These are phyloP conservation scores for Tricharina praecox DNA, from an alignment of 495 filamentous ascomycete genomes.

Conservation along the genomic window DNA sequence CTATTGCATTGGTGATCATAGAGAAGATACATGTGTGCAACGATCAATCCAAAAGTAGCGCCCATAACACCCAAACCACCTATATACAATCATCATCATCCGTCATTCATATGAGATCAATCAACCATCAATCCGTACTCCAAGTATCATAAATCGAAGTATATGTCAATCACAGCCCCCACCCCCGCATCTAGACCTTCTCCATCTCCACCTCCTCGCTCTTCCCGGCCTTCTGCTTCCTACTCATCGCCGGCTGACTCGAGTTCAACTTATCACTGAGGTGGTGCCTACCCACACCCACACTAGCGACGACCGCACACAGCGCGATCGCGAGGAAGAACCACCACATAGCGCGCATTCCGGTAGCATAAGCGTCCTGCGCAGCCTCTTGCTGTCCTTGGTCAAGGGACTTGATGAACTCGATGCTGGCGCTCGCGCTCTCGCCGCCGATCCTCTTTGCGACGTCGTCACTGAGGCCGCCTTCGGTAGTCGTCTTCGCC, in stretches of 20 bases:
- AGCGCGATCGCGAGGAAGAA: constrained; percentile 30
- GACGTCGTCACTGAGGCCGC: constrained; percentile 26
- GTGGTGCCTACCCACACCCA: constrained; percentile 28
- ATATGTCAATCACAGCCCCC: too few relatives aligned
- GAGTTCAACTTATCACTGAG: constrained; percentile 20
- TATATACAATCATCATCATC: too few relatives aligned
- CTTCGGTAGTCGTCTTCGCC: constrained; percentile 16
- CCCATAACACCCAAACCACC: too few relatives aligned
- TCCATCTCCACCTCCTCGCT: too few relatives aligned
- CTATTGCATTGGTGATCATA: too few relatives aligned
- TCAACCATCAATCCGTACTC: too few relatives aligned
- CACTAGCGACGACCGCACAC: constrained; percentile 26
- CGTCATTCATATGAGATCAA: too few relatives aligned
- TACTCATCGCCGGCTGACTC: constrained; percentile 22
- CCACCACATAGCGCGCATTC: constrained; percentile 34
- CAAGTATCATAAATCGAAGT: too few relatives aligned
- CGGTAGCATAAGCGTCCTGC: constrained; percentile 30
- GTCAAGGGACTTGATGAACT: constrained; percentile 29
- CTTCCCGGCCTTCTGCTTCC: too few relatives aligned
- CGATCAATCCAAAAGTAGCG: too few relatives aligned
- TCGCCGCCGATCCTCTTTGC: constrained; percentile 28
- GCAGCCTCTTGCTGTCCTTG: constrained; percentile 8
- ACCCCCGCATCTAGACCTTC: too few relatives aligned
- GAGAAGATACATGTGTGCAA: too few relatives aligned
- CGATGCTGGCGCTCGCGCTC: constrained; percentile 32